Evolutionary conservation across 768 basidiomycete genomes (phyloP).

Genomic region (Auricularia cornea): DNA sequence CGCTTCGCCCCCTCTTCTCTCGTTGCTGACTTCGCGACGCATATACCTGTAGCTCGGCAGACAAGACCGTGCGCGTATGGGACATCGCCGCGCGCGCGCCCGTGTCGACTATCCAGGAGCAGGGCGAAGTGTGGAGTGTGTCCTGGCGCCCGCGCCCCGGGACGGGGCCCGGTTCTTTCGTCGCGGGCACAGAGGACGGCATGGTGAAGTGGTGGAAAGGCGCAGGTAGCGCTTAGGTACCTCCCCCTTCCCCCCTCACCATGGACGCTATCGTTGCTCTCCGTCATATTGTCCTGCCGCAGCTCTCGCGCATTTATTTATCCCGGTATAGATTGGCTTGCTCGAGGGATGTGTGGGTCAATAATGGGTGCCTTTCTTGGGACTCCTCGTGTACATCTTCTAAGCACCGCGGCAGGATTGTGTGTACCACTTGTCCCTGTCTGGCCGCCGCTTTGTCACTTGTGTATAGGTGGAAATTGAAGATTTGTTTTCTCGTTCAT

Average conservation of each 20-base stretch:
- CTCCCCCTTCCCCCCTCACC: neutral
- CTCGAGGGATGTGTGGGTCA: neutral
- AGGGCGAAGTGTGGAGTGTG: conserved; percentile 77
- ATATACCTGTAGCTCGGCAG: conserved; percentile 52
- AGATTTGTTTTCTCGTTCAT: too few species aligned
- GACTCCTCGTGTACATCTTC: neutral
- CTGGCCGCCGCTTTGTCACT: too few species aligned
- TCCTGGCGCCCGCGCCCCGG: conserved; percentile 63
- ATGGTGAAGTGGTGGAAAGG: conserved; percentile 69
- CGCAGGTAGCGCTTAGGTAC: conserved; percentile 38
- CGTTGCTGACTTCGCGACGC: neutral
- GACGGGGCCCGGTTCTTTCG: conserved; percentile 56
- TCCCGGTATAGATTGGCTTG: neutral
- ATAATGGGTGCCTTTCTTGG: neutral
- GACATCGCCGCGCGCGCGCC: conserved; percentile 65
- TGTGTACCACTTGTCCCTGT: too few species aligned
- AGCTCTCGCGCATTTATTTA: neutral
- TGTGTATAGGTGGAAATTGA: too few species aligned
- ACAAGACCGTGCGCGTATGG: conserved; percentile 83
- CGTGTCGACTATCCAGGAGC: conserved; percentile 71
- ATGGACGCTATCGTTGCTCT: neutral
- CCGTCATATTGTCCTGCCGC: neutral
- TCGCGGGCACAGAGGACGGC: conserved; percentile 71
- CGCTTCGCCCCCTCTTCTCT: neutral
- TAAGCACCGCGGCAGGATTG: conserved; percentile 10